Conservation (phyloP, 1,284 basidiomycete genomes). For the Ceratobasidium theobromae region DNA sequence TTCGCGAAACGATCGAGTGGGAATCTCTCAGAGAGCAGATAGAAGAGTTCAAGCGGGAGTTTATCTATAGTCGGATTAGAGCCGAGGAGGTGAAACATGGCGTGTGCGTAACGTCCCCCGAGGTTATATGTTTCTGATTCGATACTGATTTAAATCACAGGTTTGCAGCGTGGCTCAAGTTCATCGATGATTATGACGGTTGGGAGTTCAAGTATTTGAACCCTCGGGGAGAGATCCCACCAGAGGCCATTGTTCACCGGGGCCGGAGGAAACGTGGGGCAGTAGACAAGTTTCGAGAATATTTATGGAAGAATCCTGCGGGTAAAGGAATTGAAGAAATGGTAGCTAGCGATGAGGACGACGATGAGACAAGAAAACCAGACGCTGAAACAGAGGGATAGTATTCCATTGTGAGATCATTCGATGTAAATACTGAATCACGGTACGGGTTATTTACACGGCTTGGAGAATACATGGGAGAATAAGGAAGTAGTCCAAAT, state of each 20-base stretch:
- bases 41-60: conserved; percentile 76
- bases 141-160: conserved; percentile 44
- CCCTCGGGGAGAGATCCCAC: conserved; percentile 67
- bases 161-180: conserved; percentile 74
- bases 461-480: no score
- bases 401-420: no score
- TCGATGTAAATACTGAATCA: no score
- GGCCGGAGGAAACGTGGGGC: conserved; percentile 59
- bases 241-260: conserved; percentile 58
- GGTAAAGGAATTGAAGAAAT: conserved; percentile 47
- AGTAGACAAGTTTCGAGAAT: conserved; percentile 63
- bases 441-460: no score
- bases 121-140: conserved; percentile 27
- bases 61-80: conserved; percentile 84
- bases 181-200: conserved; percentile 67
- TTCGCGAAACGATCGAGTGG: conserved; percentile 67
- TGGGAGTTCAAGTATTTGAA: conserved; percentile 71
- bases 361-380: conserved; percentile 57
- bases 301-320: conserved; percentile 41
- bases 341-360: conserved; percentile 58
- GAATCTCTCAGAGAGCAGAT: conserved; percentile 64
- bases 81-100: conserved; percentile 77
- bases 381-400: conserved; percentile 73
- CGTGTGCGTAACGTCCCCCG: conserved; percentile 58
- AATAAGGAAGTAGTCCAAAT: no score